Conservation (phyloP, 2,329 filamentous ascomycete species). For the Tolypocladium guangdongense region DNA sequence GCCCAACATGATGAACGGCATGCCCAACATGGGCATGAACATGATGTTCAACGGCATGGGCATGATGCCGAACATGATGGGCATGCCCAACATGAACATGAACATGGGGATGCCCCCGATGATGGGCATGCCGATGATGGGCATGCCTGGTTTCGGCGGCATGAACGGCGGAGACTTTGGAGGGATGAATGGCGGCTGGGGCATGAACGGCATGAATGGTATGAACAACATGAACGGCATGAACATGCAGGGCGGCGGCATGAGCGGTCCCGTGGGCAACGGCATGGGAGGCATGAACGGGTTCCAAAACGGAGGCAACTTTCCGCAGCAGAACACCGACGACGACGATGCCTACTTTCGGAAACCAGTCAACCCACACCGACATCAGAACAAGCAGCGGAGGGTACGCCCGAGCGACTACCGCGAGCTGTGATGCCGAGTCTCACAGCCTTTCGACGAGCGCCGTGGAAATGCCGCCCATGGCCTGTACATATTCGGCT, state of each 20-base stretch:
- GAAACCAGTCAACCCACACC: constrained; percentile 88
- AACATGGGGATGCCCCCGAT: constrained; percentile 14
- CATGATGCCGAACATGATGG: constrained; percentile 29
- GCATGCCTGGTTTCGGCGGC: constrained; percentile 11
- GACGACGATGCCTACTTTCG: constrained; percentile 91
- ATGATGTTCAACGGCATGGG: constrained; percentile 27
- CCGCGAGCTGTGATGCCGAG: constrained; percentile 55
- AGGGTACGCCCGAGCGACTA: constrained; percentile 84
- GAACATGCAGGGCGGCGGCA: constrained; percentile 10
- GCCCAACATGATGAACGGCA: constrained; percentile 36
- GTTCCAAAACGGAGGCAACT: constrained; percentile 26
- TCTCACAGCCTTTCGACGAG: background rate
- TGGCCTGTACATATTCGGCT: background rate
- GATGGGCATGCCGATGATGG: constrained; percentile 17
- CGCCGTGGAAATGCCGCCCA: background rate
- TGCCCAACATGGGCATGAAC: constrained; percentile 25
- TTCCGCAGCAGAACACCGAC: constrained; percentile 40
- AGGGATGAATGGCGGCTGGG: constrained; percentile 18
- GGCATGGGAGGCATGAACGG: constrained; percentile 20
- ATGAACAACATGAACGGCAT: constrained; percentile 22
- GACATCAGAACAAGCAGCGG: constrained; percentile 72
- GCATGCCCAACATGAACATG: constrained; percentile 19
- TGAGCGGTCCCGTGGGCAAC: constrained; percentile 6
- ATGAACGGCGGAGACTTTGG: constrained; percentile 17
- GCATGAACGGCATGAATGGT: constrained; percentile 21